Conservation (phyloP, 1,284 basidiomycete species). For the Takashimella tepidaria region DNA sequence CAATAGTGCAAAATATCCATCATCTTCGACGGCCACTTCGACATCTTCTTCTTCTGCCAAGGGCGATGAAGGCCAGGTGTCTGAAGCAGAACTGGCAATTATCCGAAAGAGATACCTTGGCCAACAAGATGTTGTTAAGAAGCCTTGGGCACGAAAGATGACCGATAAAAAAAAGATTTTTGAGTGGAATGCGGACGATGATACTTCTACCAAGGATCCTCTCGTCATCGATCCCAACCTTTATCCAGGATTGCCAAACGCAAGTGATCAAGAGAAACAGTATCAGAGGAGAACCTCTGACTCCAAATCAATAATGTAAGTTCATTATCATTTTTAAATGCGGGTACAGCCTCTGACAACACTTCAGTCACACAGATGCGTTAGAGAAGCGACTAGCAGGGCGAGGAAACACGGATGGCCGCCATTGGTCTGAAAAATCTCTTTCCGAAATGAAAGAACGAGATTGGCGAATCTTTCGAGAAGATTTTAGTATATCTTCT, state of each 20-base stretch:
- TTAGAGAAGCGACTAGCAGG: slow-evolving; percentile 76
- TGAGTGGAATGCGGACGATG: slow-evolving; percentile 93
- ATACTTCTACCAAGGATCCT: slow-evolving; percentile 59
- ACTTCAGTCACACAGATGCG: slow-evolving; percentile 64
- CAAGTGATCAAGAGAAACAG: not conserved
- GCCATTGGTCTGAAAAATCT: slow-evolving; percentile 97
- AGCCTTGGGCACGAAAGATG: slow-evolving; percentile 86
- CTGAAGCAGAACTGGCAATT: slow-evolving; percentile 65
- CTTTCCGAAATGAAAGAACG: slow-evolving; percentile 92
- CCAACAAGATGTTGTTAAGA: slow-evolving; percentile 64
- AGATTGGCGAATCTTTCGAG: slow-evolving; percentile 98
- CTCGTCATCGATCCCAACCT: not conserved
- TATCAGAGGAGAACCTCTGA: not conserved
- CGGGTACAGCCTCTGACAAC: not conserved
- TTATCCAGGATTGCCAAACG: not conserved
- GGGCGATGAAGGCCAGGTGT: slow-evolving; percentile 42
- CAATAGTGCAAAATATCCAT: too few relatives aligned
- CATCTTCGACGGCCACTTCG: slow-evolving; percentile 11
- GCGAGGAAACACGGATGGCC: slow-evolving; percentile 76
- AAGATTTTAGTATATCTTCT: slow-evolving; percentile 94
- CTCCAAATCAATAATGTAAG: not conserved
- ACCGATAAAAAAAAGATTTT: slow-evolving; percentile 92
- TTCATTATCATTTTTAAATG: too few relatives aligned
- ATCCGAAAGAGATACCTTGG: slow-evolving; percentile 86
- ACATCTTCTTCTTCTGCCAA: slow-evolving; percentile 12